Evolutionary conservation across 2,329 filamentous ascomycete genomes (phyloP).

Genomic region (Penicillium sp.): DNA sequence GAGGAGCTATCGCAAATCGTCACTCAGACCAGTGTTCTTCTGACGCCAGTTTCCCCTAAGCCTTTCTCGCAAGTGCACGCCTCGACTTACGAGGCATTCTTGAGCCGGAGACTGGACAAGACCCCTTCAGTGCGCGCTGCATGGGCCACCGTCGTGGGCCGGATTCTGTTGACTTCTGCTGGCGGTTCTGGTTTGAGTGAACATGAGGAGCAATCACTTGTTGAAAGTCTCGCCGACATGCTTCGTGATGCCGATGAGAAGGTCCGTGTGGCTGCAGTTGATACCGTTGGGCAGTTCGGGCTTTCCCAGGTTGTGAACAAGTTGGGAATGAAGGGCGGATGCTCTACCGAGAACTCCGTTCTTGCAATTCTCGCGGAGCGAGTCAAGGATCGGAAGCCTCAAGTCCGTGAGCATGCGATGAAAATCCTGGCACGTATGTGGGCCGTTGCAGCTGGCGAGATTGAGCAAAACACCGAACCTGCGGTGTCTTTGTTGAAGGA

Average conservation of each 20-base stretch:
- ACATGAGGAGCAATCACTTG: constrained; percentile 77
- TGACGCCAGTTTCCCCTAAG: constrained; percentile 82
- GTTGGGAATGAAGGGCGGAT: constrained; percentile 75
- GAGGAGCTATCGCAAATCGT: constrained; percentile 59
- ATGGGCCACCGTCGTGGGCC: constrained; percentile 83
- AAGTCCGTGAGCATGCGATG: constrained; percentile 86
- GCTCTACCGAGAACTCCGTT: constrained; percentile 77
- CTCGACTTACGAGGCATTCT: constrained; percentile 79
- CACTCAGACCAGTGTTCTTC: constrained; percentile 66
- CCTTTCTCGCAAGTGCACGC: constrained; percentile 86
- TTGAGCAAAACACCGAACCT: constrained; percentile 79
- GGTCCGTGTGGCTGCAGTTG: constrained; percentile 87
- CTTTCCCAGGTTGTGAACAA: constrained; percentile 83
- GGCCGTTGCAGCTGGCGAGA: constrained; percentile 90
- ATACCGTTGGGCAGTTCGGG: constrained; percentile 78
- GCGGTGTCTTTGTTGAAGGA: constrained; percentile 77
- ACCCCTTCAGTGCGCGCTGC: constrained; percentile 79
- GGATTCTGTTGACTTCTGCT: constrained; percentile 88
- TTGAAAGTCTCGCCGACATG: constrained; percentile 77
- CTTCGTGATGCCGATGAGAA: constrained; percentile 88
- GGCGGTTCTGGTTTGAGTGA: constrained; percentile 86
- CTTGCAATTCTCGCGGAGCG: constrained; percentile 83
- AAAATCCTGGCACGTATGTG: constrained; percentile 83
- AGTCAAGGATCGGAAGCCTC: constrained; percentile 81
- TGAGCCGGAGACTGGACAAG: constrained; percentile 86